Base-by-base conservation (phyloP, 208 protist genomes). In the Leptomonas seymouri region DNA sequence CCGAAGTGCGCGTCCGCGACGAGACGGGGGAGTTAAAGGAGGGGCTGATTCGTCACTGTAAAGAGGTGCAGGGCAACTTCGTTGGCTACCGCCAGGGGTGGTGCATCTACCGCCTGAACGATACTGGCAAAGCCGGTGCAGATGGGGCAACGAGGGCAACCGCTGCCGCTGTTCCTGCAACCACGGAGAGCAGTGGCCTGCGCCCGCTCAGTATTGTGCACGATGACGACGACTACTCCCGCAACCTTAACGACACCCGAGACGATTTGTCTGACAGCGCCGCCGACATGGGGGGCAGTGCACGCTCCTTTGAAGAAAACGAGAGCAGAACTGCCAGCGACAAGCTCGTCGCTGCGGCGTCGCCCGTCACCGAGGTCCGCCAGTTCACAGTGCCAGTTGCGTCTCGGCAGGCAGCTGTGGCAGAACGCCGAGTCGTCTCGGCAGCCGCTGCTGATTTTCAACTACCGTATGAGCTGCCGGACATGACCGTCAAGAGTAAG, bases 1-100 rank as follows among this genome's bases (percentile, higher is more conserved):
- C 85, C 23, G 76, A 81, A 48, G 89, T 95, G 27, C 81, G 80
- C 16, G 81, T 97, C n/a, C 68, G 84, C 49, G 76, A 85, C 54
- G 81, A 90, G 14, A 48, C 53, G 46, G 74, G 71, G n/a, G 67
- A 72, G n/a, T 69, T 79, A 16, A 16, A 42, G 14, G 69, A 81
- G n/a, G 79, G 80, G 20, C 20, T 74, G 31, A 34, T 4, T 48
- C 63, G 57, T 20, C 62, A 71, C 49, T 69, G 75, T 36, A 12
- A 7, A 16, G 75, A 61, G 44, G 27, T 49, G 34, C 27, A 45
- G 2, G 55, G 39, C 6, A 46, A 1, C 49, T 76, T 71, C 23
- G 55, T 67, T 20, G 71, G 71, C 27, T 30, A 61, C 30, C 71
- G 56, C 15, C 63, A 76, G 30, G 71, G 71, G 23, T 76, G 63